Evolutionary conservation across 768 basidiomycete genomes (phyloP).

Genomic region (Cyathus striatus): DNA sequence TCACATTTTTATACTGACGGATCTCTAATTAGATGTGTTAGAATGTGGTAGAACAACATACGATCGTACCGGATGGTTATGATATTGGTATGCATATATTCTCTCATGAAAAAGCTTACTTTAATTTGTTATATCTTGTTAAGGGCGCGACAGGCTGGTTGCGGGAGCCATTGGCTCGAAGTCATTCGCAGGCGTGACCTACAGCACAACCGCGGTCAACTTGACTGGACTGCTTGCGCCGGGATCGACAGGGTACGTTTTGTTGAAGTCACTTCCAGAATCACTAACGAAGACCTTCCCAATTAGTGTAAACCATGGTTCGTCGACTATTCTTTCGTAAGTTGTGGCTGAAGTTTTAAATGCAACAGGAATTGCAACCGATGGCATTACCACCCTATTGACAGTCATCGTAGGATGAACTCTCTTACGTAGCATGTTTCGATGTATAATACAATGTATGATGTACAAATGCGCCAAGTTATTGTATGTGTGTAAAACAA

Average conservation of each 20-base stretch:
- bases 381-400: constrained; percentile 51
- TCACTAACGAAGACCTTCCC: neutral
- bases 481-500: too few relatives aligned
- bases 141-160: constrained; percentile 23
- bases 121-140: neutral
- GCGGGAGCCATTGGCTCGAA: constrained; percentile 23
- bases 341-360: too few relatives aligned
- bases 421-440: too few relatives aligned
- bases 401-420: constrained; percentile 24
- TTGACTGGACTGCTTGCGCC: constrained; percentile 49
- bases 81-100: constrained; percentile 17
- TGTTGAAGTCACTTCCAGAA: neutral
- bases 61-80: constrained; percentile 27
- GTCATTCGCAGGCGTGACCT: constrained; percentile 37
- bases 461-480: too few relatives aligned
- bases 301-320: constrained; percentile 28
- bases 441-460: too few relatives aligned
- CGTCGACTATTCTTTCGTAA: neutral
- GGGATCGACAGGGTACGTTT: constrained; percentile 39
- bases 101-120: neutral
- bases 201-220: constrained; percentile 38
- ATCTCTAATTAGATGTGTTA: constrained; percentile 5
- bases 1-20: neutral
- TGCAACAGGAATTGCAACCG: constrained; percentile 51
- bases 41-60: constrained; percentile 22